Evolutionary conservation across 169 alveolate genomes (phyloP).

Genomic region (Plasmodium coatneyi): DNA sequence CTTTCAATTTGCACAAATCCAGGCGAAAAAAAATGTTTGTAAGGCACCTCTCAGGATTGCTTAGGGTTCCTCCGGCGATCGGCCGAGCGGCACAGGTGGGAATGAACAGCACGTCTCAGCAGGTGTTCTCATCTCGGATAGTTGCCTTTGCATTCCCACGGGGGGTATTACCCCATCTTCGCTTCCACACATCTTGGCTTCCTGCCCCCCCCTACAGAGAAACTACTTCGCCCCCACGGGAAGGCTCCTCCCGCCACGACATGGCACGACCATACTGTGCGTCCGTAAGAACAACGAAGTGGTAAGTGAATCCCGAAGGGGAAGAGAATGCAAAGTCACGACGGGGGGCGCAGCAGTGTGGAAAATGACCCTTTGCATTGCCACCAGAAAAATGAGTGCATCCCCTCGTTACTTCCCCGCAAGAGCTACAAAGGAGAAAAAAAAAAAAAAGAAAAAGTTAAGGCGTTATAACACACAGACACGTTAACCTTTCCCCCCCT

Average conservation of each 20-base stretch:
- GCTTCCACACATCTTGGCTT: background rate
- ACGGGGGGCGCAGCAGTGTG: background rate
- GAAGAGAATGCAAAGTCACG: background rate
- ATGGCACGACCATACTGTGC: slow-evolving; percentile 83
- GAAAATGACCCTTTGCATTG: background rate
- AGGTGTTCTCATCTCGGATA: background rate
- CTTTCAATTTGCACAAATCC: background rate
- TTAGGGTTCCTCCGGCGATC: slow-evolving; percentile 23
- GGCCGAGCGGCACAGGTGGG: slow-evolving; percentile 44
- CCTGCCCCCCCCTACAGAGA: slow-evolving; percentile 46
- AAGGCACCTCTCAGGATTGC: slow-evolving; percentile 30
- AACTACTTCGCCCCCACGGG: slow-evolving; percentile 60
- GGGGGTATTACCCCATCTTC: background rate
- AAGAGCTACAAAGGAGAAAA: background rate
- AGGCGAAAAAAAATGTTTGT: slow-evolving; percentile 46
- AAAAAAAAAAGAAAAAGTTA: slow-evolving; percentile 21
- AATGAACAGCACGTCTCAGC: background rate
- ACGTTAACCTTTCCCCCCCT: background rate
- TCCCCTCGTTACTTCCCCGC: background rate
- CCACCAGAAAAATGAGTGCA: background rate
- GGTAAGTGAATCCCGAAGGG: slow-evolving; percentile 43
- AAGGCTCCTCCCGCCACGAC: slow-evolving; percentile 77
- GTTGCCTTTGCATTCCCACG: background rate
- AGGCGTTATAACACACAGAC: background rate
- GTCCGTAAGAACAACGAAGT: slow-evolving; percentile 81